Evolutionary conservation across 495 filamentous ascomycete species (phyloP), one percentile per base, ranked within the genome.

Genomic region (Talaromyces proteolyticus): DNA sequence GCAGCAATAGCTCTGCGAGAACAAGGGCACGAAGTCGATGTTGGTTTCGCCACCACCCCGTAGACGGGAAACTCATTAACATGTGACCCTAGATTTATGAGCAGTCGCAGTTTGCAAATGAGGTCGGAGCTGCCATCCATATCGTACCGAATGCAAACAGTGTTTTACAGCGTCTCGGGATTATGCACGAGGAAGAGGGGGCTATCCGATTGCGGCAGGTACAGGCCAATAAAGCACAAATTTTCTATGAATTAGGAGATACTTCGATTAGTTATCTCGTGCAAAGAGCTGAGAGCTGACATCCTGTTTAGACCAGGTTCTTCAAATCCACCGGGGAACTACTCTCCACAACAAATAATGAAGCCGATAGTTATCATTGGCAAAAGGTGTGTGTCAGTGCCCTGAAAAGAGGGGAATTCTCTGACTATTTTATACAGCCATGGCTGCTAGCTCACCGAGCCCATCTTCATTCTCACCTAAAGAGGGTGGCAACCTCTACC

Each of bases 1-100:
- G 68, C 76, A 18, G 77, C 79, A 4, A 65, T 79, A 14, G 72
- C 75, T 7, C 62, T 81, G 12, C 68, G 75, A 51, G 63, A 66
- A 10, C 69, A 69, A 12, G 79, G 78, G 21, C 78, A 82, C 55
- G 54, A 63, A 38, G 77, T 82, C 0, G 47, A 61, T 50, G 62
- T 65, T 6, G 10, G 43, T 21, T 24, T 11, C 7, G 8, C n/a
- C 5, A n/a, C 22, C n/a, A 6, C 14, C 20, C 12, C 24, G 16
- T 11, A 19, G 16, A 19, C 22, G n/a, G 20, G 6, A 24, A 6
- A 3, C 12, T 10, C 14, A 34, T 34, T 1, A 2, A 8, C 45
- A 47, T 38, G 26, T 20, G 20, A n/a, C n/a, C n/a, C n/a, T 36
- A 76, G 11, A 71, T 70, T 45, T 70, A 70, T 47, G 70, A 74